These are phyloP conservation scores for Incumbomyces lentus DNA, from an alignment of 2,329 filamentous ascomycete genomes.

Conservation along the genomic window DNA sequence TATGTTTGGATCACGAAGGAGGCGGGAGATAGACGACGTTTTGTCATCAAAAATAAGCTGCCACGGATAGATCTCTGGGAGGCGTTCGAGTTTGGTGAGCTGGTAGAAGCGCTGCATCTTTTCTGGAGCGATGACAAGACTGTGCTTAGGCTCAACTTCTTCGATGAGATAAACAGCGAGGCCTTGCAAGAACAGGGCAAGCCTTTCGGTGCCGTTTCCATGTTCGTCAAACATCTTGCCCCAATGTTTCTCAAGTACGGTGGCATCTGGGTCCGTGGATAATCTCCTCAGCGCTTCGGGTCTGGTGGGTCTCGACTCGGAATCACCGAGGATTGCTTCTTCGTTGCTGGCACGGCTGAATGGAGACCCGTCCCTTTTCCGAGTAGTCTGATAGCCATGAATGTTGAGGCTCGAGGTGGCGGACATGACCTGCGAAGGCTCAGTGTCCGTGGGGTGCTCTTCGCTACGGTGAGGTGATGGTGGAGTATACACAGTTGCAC, in stretches of 20 bases:
- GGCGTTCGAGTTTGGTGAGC: constrained; percentile 48
- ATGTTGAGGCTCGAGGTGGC: constrained; percentile 9
- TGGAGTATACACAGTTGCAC: constrained; percentile 42
- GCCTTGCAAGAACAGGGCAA: constrained; percentile 62
- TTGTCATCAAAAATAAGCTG: constrained; percentile 49
- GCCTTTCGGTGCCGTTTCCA: constrained; percentile 55
- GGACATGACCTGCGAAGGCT: constrained; percentile 17
- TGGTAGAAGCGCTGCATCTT: constrained; percentile 69
- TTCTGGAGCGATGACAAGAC: constrained; percentile 61
- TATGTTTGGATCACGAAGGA: constrained; percentile 44
- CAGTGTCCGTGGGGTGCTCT: constrained; percentile 8
- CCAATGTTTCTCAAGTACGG: constrained; percentile 63
- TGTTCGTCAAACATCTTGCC: constrained; percentile 60
- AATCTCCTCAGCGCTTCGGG: constrained; percentile 30
- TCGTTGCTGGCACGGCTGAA: constrained; percentile 28
- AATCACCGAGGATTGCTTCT: constrained; percentile 20
- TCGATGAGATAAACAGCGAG: constrained; percentile 65
- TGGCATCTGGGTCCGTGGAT: constrained; percentile 39
- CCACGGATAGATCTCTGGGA: constrained; percentile 57
- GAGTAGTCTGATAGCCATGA: not conserved
- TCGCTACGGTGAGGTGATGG: constrained; percentile 38
- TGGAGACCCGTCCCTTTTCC: constrained; percentile 26
- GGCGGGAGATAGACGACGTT: constrained; percentile 44
- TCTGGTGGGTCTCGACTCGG: constrained; percentile 18
- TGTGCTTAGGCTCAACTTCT: constrained; percentile 56